Conservation (phyloP, 2,329 filamentous ascomycete genomes). For the Delphinella strobiligena region DNA sequence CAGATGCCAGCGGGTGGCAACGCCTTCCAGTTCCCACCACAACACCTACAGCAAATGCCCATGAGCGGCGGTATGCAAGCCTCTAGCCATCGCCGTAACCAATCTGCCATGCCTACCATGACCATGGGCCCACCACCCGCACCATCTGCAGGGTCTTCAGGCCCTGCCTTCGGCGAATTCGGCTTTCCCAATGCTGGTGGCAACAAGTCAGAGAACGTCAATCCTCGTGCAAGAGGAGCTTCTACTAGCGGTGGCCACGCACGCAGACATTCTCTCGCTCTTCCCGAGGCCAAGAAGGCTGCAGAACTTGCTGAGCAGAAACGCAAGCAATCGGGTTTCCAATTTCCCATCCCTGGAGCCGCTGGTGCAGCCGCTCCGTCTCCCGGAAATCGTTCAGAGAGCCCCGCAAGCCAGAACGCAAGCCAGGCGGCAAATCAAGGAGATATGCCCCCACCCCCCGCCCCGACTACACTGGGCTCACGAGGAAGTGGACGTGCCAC, state of each 20-base stretch:
- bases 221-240: constrained; percentile 55
- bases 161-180: constrained; percentile 67
- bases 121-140: constrained; percentile 74
- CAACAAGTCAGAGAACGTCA: constrained; percentile 44
- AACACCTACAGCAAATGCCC: constrained; percentile 52
- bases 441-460: constrained; percentile 12
- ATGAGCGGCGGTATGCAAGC: constrained; percentile 64
- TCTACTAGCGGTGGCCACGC: constrained; percentile 63
- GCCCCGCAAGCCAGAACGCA: too few relatives aligned
- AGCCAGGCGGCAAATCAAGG: constrained; percentile 30
- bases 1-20: constrained; percentile 58
- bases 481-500: constrained; percentile 27
- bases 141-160: constrained; percentile 76
- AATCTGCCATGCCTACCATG: constrained; percentile 90
- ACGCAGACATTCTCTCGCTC: constrained; percentile 82
- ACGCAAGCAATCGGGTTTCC: constrained; percentile 83
- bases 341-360: constrained; percentile 72
- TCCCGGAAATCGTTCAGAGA: constrained; percentile 40
- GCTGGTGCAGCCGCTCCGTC: constrained; percentile 35
- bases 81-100: constrained; percentile 87
- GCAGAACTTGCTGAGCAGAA: constrained; percentile 96
- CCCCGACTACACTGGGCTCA: constrained; percentile 18
- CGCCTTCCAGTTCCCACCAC: constrained; percentile 79
- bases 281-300: constrained; percentile 95
- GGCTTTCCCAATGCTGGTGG: constrained; percentile 28